These are phyloP conservation scores for Phytophthora agathidicida DNA, from an alignment of 352 stramenopile genomes.

Conservation along the genomic window DNA sequence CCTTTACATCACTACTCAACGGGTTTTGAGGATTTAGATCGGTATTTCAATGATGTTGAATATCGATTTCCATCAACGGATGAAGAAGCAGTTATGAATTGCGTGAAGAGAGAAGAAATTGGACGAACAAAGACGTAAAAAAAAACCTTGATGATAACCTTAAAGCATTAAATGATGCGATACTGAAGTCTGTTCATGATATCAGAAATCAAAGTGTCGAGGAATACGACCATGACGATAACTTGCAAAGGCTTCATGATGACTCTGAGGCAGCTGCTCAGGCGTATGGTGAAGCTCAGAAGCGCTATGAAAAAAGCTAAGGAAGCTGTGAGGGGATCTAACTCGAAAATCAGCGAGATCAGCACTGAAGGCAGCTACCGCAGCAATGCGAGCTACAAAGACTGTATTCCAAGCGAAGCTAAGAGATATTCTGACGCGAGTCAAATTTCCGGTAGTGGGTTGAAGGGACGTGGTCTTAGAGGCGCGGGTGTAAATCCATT, in stretches of 20 bases:
- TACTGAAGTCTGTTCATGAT: constrained; percentile 20
- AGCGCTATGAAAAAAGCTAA: constrained; percentile 9
- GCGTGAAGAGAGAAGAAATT: too few relatives aligned
- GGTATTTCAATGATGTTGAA: constrained; percentile 20
- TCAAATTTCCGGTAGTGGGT: neutral
- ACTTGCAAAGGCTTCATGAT: constrained; percentile 25
- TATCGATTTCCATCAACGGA: constrained; percentile 6
- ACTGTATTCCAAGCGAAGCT: neutral
- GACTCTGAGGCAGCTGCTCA: constrained; percentile 16
- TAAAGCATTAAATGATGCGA: constrained; percentile 16
- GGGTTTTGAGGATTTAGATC: constrained; percentile 29
- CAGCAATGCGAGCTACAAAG: neutral
- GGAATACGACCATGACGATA: constrained; percentile 12
- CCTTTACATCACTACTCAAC: constrained; percentile 11
- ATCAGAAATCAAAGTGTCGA: constrained; percentile 25
- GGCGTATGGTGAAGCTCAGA: constrained; percentile 21
- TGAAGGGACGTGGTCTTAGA: constrained; percentile 3
- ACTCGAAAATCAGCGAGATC: neutral
- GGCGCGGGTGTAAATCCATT: constrained; percentile 8
- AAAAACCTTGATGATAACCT: constrained; percentile 28
- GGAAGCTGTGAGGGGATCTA: neutral
- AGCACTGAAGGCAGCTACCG: neutral
- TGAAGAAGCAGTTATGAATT: too few relatives aligned
- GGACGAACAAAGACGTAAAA: too few relatives aligned
- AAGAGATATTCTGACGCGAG: neutral